Base-by-base conservation (phyloP, 257 asterid species). In the Solanum medicagineum region DNA sequence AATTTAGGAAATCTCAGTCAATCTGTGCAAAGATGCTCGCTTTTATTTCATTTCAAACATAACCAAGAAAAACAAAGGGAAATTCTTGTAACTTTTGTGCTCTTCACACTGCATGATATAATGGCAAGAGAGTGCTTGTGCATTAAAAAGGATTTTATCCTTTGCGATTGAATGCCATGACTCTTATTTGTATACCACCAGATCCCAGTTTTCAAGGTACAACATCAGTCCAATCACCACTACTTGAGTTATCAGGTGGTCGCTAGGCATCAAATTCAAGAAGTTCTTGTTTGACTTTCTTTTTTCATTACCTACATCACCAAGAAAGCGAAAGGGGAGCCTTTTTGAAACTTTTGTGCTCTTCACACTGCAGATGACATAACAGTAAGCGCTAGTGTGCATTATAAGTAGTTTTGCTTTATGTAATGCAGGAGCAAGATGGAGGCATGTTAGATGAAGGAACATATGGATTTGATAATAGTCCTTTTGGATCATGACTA, bases 361-460 rank as follows among this genome's bases (percentile, higher is more conserved):
- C 81, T 74, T 74, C 3, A 47, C n/a, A 74, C 81, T 47, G 42
- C 73, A 36, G 42, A 29, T 29, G 8, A 24, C 17, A 24, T 26
- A 65, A 65, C 3, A 14, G 49, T 7, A 32, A 32, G 13, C 15
- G n/a, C 54, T 9, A 0, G 9, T 8, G 73, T 14, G 44, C 22
- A 14, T 22, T 77, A 51, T 79, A 26, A 79, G 26, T 10, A 10
- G 26, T 26, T 36, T 29, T 32, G 8, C 81, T 36, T 87, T 84
- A 56, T 84, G 70, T 56, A 69, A 85, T 89, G 94, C 90, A 96
- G 99, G 98, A 93, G 89, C 94, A 87, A 66, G 93, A 91, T 59
- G 97, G 90, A 59, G 89, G 81, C 45, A 47, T 85, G 47, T 59
- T 94, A 53, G 91, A 87, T 84, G 93, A 92, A 57, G 92, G 92